Conservation (phyloP, 345 rosid species). For the Lepidium sativum region DNA sequence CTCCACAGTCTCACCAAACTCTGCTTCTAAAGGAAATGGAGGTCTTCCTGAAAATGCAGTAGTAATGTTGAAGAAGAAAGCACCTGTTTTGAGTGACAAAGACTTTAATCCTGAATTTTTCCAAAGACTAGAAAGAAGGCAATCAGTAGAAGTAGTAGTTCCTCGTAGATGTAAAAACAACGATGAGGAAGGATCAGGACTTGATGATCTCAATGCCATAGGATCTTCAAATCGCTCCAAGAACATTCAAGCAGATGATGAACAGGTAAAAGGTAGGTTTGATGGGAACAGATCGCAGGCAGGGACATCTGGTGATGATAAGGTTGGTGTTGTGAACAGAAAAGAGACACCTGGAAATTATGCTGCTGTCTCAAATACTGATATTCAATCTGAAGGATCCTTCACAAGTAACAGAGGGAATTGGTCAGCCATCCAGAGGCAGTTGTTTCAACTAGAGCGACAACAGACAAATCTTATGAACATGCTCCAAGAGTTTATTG, state of each 20-base stretch:
- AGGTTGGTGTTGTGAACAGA: slow-evolving; percentile 33
- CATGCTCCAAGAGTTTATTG: slow-evolving; percentile 99
- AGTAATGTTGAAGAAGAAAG: slow-evolving; percentile 81
- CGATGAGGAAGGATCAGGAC: slow-evolving; percentile 49
- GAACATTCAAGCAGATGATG: slow-evolving; percentile 37
- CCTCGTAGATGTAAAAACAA: slow-evolving; percentile 61
- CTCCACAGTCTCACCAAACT: slow-evolving; percentile 36
- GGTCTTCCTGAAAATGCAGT: slow-evolving; percentile 72
- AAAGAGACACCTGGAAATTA: slow-evolving; percentile 51
- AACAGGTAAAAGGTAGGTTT: slow-evolving; percentile 32
- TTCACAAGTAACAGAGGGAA: slow-evolving; percentile 66
- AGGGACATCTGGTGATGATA: slow-evolving; percentile 52
- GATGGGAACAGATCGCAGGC: slow-evolving; percentile 46
- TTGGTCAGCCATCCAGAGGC: slow-evolving; percentile 97
- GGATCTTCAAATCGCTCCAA: slow-evolving; percentile 41
- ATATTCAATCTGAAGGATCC: slow-evolving; percentile 75
- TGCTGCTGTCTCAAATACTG: slow-evolving; percentile 46
- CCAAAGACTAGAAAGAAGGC: slow-evolving; percentile 78
- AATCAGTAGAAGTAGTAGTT: slow-evolving; percentile 86
- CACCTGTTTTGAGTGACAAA: slow-evolving; percentile 74
- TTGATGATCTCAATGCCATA: slow-evolving; percentile 37
- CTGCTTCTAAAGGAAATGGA: slow-evolving; percentile 59
- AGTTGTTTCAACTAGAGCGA: slow-evolving; percentile 81
- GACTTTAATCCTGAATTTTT: slow-evolving; percentile 91
- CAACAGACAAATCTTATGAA: slow-evolving; percentile 89